These are phyloP conservation scores for Polytrichum commune DNA, from an alignment of 225 moss, liverwort and hornwort genomes.

Conservation along the genomic window DNA sequence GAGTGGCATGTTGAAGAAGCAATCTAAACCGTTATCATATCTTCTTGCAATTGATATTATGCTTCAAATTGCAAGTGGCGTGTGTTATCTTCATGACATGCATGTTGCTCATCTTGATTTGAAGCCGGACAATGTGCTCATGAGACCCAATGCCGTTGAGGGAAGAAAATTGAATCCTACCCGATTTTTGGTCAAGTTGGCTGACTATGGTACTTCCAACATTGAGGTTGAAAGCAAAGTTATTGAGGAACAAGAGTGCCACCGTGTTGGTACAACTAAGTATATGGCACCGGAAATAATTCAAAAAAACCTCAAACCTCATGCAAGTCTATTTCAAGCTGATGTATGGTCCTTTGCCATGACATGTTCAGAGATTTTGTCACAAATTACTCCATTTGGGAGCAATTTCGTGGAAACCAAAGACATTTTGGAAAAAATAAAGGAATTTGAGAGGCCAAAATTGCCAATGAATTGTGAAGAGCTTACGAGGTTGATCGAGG, in stretches of 20 bases:
- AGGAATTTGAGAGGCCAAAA: constrained; percentile 1
- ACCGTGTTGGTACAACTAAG: constrained; percentile 12
- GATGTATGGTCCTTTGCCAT: constrained; percentile 21
- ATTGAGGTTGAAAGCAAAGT: constrained; percentile 12
- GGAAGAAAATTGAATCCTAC: background rate
- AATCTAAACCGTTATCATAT: constrained; percentile 1
- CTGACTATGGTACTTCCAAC: constrained; percentile 20
- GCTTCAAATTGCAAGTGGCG: constrained; percentile 17
- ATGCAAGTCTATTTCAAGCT: constrained; percentile 3
- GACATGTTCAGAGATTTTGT: constrained; percentile 14
- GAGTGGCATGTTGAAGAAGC: background rate
- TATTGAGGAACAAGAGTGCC: background rate
- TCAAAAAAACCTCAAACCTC: background rate
- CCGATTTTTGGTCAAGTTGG: constrained; percentile 9
- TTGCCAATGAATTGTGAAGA: constrained; percentile 8
- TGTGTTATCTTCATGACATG: constrained; percentile 19
- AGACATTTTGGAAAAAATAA: background rate
- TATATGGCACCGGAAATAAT: constrained; percentile 24
- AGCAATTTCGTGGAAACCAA: background rate
- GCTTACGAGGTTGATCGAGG: background rate
- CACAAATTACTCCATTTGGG: background rate
- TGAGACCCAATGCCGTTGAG: background rate
- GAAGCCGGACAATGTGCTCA: constrained; percentile 20
- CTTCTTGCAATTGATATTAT: constrained; percentile 19
- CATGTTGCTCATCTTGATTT: constrained; percentile 22